Evolutionary conservation across 352 stramenopile genomes (phyloP), one percentile per base, ranked within the genome.

Genomic region (Lagenidium giganteum): DNA sequence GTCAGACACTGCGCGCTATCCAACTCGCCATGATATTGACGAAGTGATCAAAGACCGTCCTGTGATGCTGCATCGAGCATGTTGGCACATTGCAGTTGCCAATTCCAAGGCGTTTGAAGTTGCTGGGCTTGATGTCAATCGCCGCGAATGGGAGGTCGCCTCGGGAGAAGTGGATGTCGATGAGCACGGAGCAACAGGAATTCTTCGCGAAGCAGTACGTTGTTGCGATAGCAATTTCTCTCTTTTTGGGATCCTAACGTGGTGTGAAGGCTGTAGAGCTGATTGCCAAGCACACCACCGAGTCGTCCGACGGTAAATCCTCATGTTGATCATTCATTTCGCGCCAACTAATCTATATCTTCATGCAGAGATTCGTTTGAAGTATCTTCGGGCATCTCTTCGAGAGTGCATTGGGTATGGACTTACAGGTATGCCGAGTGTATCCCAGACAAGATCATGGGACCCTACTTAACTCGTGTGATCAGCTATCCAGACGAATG

Each of bases 21-120:
- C 85, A 3, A 70, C 64, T n/a, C 71, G 81, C 14, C 39, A 75
- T 23, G 80, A 94, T 35, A 69, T 96, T 11, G 87, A 96, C 51
- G 66, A 59, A 0, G 78, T 91, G 40, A 61, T 93, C 14, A 56
- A 48, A 5, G 61, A 67, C 35, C 76, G 76, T 1, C 83, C 83
- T 0, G 74, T 95, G 25, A 50, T 95, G 32, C 62, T 96, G 13
- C 88, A 93, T 53, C 82, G 87, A n/a, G 75, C 67, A 2, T 96
- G 87, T 40, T 96, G 82, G 82, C 87, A 96, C 47, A 93, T 95
- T 49, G 74, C 74, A 23, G 81, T 84, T 1, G 83, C 79, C 27
- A 96, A 94, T 47, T 90, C 81, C 11, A 86, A 81, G 44, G 87
- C 87, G 22, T 59, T 95, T 6, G 76, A 92, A 35, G 59, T 86